Evolutionary conservation across 139 green algal genomes (phyloP), one percentile per base, ranked within the genome.

Genomic region (Protoeuglena noctilucae): DNA sequence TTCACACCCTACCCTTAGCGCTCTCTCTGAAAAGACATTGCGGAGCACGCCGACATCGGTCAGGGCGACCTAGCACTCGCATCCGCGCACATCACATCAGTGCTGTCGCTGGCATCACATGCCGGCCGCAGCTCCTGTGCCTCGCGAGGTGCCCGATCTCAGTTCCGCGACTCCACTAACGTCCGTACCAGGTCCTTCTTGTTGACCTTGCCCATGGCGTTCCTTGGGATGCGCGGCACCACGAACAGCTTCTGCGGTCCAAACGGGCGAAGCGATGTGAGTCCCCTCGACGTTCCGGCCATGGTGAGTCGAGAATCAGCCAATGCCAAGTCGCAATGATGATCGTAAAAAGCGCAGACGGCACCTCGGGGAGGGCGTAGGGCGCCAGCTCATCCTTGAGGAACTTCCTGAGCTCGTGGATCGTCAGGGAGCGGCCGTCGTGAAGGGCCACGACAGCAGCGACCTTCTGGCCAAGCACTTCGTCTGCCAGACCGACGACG

Each of bases 201-300:
- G 76, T 94, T 96, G 9, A 97, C 69, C 62, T 97, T 97, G 48
- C 89, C 89, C 89, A 97, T 95, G 2, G 87, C 82, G 54, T 97
- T 97, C 27, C 89, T 64, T 0, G 80, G 85, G 24, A 97, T 72
- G 2, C 56, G 30, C 0, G 69, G 55, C 9, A 92, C 51, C 30
- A 83, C 1, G n/a, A 51, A 6, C 21, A 89, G n/a, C 21, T 39
- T 17, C 19, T 40, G 40, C 0, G 83, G 81, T 22, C n/a, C n/a
- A n/a, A n/a, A n/a, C n/a, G n/a, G n/a, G n/a, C n/a, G n/a, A n/a
- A n/a, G n/a, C n/a, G n/a, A 85, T 29, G 56, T 39, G 3, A 30
- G 0, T 26, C 47, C 40, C 48, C 58, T 65, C 28, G 57, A 53
- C 0, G 43, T 46, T 39, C 49, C 46, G 1, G 16, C 3, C 7